Evolutionary conservation across 2,329 filamentous ascomycete genomes (phyloP).

Genomic region (Talaromyces sp.): DNA sequence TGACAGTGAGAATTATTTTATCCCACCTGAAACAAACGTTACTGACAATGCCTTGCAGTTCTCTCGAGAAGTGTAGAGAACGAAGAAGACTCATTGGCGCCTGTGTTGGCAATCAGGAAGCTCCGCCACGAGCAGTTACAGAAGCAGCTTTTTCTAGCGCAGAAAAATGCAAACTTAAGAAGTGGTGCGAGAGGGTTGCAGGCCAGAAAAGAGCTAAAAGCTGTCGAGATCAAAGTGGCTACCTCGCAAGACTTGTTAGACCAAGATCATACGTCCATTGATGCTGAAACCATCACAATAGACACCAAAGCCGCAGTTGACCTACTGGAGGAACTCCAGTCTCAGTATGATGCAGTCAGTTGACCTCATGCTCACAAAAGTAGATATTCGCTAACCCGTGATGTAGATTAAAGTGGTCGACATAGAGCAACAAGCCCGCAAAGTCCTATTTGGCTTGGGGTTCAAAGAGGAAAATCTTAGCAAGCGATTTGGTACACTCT

Average conservation of each 20-base stretch:
- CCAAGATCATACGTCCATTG: constrained; percentile 54
- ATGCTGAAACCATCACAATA: constrained; percentile 51
- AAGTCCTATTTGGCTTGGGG: constrained; percentile 64
- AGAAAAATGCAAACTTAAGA: constrained; percentile 67
- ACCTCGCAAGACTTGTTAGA: constrained; percentile 50
- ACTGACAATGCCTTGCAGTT: constrained; percentile 25
- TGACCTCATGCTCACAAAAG: background rate
- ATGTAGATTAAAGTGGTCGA: constrained; percentile 51
- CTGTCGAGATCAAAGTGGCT: constrained; percentile 62
- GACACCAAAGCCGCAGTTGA: constrained; percentile 68
- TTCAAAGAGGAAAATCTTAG: constrained; percentile 61
- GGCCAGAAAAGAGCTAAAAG: constrained; percentile 68
- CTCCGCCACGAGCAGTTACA: constrained; percentile 60
- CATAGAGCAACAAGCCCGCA: constrained; percentile 61
- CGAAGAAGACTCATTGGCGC: constrained; percentile 48
- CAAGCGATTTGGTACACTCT: constrained; percentile 60
- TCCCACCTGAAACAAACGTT: background rate
- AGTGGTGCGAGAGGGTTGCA: constrained; percentile 71
- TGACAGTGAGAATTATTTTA: constrained; percentile 40
- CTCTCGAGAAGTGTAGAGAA: constrained; percentile 58
- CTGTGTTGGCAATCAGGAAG: constrained; percentile 57
- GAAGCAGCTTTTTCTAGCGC: constrained; percentile 60
- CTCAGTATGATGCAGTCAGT: constrained; percentile 57
- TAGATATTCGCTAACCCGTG: background rate
- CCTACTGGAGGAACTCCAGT: constrained; percentile 63